A percentile compares a stretch with the other conserved stretches of the same genome.
Evolutionary conservation across 495 filamentous ascomycete genomes (phyloP).

Genomic region (Massariosphaeria phaeospora): DNA sequence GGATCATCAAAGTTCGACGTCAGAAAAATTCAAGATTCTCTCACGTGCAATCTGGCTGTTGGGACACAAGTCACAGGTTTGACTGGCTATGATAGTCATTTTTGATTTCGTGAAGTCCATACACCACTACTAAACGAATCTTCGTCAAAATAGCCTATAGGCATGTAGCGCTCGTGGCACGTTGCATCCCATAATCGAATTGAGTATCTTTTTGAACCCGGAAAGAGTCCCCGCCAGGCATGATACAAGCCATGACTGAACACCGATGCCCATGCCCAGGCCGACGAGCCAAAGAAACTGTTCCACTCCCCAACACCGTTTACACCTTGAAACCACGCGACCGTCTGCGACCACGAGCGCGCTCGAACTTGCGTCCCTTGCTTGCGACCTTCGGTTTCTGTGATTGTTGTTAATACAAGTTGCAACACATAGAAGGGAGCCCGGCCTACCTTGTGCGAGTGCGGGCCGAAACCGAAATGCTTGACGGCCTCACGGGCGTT

Average conservation of each 20-base stretch:
- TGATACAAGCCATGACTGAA: constrained; percentile 27
- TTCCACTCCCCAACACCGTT: constrained; percentile 9
- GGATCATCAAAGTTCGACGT: background rate
- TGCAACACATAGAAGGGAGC: background rate
- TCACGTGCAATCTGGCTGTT: too few species aligned
- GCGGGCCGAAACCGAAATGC: constrained; percentile 97
- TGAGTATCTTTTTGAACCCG: constrained; percentile 27
- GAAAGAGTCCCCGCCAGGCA: constrained; percentile 20
- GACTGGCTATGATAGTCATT: too few species aligned
- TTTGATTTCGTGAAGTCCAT: too few species aligned
- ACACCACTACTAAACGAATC: too few species aligned
- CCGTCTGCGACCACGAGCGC: constrained; percentile 92
- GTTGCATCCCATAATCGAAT: constrained; percentile 17
- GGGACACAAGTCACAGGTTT: too few species aligned
- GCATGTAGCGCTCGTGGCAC: constrained; percentile 10
- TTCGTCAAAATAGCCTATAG: too few species aligned
- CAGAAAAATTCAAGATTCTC: too few species aligned
- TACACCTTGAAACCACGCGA: constrained; percentile 99
- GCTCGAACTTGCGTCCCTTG: constrained; percentile 99
- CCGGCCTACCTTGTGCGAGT: constrained; percentile 82
- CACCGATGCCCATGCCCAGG: constrained; percentile 18
- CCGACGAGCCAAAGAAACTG: constrained; percentile 24
- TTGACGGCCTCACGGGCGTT: constrained; percentile 94
- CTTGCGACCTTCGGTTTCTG: constrained; percentile 93
- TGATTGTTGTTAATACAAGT: constrained; percentile 37